Evolutionary conservation across 2,329 filamentous ascomycete genomes (phyloP).

Genomic region (Trichoderma sp.): DNA sequence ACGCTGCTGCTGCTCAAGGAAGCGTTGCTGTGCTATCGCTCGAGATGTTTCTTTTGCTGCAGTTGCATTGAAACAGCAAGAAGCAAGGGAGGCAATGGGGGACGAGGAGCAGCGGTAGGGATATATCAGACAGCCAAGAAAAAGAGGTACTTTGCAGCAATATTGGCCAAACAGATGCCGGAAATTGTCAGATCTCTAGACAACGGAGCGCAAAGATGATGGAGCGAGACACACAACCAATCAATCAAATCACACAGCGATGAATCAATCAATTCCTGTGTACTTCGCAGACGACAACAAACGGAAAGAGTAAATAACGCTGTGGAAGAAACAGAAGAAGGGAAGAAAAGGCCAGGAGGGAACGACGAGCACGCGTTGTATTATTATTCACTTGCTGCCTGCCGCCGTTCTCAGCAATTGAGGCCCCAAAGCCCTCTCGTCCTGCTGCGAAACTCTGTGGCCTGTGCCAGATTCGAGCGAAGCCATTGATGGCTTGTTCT

Average conservation of each 20-base stretch:
- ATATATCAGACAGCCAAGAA: neutral
- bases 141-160: conserved; percentile 6
- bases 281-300: conserved; percentile 18
- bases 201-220: neutral
- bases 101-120: neutral
- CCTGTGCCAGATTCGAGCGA: neutral
- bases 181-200: conserved; percentile 9
- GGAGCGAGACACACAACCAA: conserved; percentile 14
- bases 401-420: neutral
- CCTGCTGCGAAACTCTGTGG: neutral
- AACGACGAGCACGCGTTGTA: neutral
- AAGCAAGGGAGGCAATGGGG: neutral
- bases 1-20: neutral
- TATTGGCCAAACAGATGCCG: conserved; percentile 16
- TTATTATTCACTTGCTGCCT: neutral
- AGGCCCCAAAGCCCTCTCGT: neutral
- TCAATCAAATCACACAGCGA: conserved; percentile 16
- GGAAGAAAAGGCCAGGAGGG: neutral
- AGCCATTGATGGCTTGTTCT: neutral
- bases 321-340: conserved; percentile 9
- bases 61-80: neutral
- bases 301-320: conserved; percentile 10
- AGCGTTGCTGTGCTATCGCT: neutral
- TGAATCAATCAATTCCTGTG: conserved; percentile 17
- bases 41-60: neutral